Evolutionary conservation across 176 grass and related monocot genomes (phyloP).

Genomic region (Dactylis glomerata): DNA sequence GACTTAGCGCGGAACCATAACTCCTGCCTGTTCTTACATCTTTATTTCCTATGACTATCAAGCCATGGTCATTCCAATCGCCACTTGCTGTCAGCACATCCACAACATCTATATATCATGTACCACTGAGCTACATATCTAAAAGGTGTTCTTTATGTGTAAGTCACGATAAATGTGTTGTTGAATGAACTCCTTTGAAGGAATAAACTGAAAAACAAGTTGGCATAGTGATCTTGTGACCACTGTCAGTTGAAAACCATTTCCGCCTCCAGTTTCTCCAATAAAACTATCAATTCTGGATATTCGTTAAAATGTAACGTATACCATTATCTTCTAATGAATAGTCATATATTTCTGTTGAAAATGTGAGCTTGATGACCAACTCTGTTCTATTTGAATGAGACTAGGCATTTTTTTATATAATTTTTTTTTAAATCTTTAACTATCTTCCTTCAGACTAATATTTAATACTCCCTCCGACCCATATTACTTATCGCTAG

Average conservation of each 20-base stretch:
- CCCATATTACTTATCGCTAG: too few relatives aligned
- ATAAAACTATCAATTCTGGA: not conserved
- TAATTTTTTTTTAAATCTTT: not conserved
- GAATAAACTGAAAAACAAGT: not conserved
- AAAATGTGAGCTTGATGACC: not conserved
- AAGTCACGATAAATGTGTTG: constrained; percentile 10
- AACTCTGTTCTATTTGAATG: not conserved
- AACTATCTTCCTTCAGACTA: not conserved
- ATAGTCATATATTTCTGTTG: not conserved
- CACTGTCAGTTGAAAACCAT: not conserved
- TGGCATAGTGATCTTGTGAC: not conserved
- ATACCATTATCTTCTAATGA: not conserved
- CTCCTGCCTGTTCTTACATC: not conserved
- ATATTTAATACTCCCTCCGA: not conserved
- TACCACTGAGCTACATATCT: not conserved
- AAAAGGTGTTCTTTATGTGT: not conserved
- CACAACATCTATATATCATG: not conserved
- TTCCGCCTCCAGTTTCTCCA: not conserved
- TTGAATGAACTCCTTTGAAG: not conserved
- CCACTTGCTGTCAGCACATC: not conserved
- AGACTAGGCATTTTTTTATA: not conserved
- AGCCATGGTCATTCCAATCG: not conserved
- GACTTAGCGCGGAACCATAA: not conserved
- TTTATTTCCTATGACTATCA: not conserved
- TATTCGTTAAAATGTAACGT: not conserved